A percentile compares a stretch with the other conserved stretches of the same genome.
Evolutionary conservation across 805 yeast species (phyloP).

Genomic region (Yarrowia osloensis): DNA sequence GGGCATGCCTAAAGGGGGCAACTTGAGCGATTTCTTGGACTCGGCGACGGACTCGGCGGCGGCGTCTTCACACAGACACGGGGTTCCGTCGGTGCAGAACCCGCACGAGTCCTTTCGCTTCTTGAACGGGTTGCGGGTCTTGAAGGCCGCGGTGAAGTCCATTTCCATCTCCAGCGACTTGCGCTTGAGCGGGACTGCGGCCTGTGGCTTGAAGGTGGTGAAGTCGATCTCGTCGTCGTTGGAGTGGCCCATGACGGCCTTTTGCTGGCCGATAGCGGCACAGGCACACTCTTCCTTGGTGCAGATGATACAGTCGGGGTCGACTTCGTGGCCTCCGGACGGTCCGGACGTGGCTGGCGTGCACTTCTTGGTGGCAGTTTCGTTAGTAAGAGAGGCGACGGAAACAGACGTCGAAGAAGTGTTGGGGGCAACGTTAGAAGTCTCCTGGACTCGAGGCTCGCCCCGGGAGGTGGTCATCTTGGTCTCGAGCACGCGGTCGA

Average conservation of each 20-base stretch:
- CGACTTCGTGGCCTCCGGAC: constrained; percentile 27
- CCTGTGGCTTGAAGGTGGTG: constrained; percentile 18
- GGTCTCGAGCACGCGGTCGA: constrained; percentile 43
- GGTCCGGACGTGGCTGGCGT: not conserved
- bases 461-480: not conserved
- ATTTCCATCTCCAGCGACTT: constrained; percentile 46
- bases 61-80: constrained; percentile 88
- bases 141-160: constrained; percentile 54
- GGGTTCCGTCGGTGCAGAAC: constrained; percentile 87
- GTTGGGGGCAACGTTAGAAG: not conserved
- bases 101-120: constrained; percentile 66
- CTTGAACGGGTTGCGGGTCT: constrained; percentile 31
- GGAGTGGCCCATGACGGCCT: constrained; percentile 11
- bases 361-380: not conserved
- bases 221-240: constrained; percentile 25
- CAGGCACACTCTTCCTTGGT: constrained; percentile 69
- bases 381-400: not conserved
- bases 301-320: constrained; percentile 63
- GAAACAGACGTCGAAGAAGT: not conserved
- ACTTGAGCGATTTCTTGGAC: constrained; percentile 33
- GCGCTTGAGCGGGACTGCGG: constrained; percentile 20
- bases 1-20: constrained; percentile 37
- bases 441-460: not conserved
- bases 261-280: constrained; percentile 46
- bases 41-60: constrained; percentile 35